These are phyloP conservation scores for Russula vinacea DNA, from an alignment of 768 basidiomycete species.

Conservation along the genomic window DNA sequence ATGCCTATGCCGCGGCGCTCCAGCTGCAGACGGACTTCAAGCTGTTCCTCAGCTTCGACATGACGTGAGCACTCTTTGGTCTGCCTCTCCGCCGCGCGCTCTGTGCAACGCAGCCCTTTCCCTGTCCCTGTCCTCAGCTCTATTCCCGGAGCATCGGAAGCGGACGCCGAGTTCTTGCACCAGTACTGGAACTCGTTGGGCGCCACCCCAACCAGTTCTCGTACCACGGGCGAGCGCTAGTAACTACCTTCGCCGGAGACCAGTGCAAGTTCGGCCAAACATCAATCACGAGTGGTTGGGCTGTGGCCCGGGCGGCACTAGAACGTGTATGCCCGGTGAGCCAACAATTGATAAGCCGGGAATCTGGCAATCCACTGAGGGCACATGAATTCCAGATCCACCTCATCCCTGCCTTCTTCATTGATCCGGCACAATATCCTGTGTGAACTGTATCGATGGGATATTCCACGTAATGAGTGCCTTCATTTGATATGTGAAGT, in stretches of 20 bases:
- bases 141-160: slow-evolving; percentile 20
- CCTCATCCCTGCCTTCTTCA: slow-evolving; percentile 37
- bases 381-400: slow-evolving; percentile 32
- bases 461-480: slow-evolving; percentile 36
- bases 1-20: slow-evolving; percentile 50
- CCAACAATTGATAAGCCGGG: background rate
- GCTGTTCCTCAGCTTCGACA: slow-evolving; percentile 41
- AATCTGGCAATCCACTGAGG: background rate
- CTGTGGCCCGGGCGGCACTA: slow-evolving; percentile 31
- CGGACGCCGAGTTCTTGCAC: slow-evolving; percentile 31
- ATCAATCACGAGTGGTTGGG: slow-evolving; percentile 34
- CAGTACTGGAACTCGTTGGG: slow-evolving; percentile 35
- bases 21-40: slow-evolving; percentile 39
- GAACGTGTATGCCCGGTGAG: slow-evolving; percentile 37
- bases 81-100: background rate
- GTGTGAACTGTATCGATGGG: slow-evolving; percentile 40
- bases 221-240: slow-evolving; percentile 35
- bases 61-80: slow-evolving; percentile 33
- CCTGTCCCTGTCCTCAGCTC: slow-evolving; percentile 37
- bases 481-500: background rate
- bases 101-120: background rate
- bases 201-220: slow-evolving; percentile 37
- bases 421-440: slow-evolving; percentile 38
- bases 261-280: slow-evolving; percentile 36
- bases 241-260: slow-evolving; percentile 43